A percentile compares a stretch with the other conserved stretches of the same genome.
These are phyloP conservation scores for Lentinula raphanica DNA, from an alignment of 768 basidiomycete genomes.

Conservation along the genomic window DNA sequence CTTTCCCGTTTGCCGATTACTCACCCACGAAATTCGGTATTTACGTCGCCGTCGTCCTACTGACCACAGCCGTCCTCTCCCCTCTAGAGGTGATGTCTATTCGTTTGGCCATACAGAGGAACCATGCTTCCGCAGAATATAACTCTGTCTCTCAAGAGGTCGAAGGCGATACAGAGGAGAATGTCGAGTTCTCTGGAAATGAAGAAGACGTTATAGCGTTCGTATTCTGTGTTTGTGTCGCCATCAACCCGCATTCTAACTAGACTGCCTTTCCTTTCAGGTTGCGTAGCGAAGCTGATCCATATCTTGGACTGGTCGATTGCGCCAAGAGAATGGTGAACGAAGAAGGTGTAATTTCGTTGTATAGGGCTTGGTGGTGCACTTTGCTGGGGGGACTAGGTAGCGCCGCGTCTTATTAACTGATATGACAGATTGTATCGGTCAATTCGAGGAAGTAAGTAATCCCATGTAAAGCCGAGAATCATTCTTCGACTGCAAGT, in stretches of 20 bases:
- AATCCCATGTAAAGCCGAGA: too few relatives aligned
- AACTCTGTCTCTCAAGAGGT: slow-evolving; percentile 73
- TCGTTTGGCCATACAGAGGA: slow-evolving; percentile 78
- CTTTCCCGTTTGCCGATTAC: slow-evolving; percentile 37
- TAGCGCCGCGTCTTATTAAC: slow-evolving; percentile 15
- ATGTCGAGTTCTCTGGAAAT: slow-evolving; percentile 56
- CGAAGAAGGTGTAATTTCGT: slow-evolving; percentile 69
- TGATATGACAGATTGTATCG: neutral
- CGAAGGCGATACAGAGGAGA: slow-evolving; percentile 57
- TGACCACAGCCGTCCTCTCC: slow-evolving; percentile 56
- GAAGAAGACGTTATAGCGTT: slow-evolving; percentile 87
- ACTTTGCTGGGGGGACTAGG: slow-evolving; percentile 59
- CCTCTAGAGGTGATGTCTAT: slow-evolving; percentile 80
- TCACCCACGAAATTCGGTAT: slow-evolving; percentile 46
- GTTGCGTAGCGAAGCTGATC: slow-evolving; percentile 74
- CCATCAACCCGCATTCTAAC: neutral
- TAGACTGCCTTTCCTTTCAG: slow-evolving; percentile 24
- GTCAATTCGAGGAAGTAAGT: neutral
- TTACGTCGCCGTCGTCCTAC: slow-evolving; percentile 50
- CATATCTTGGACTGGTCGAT: slow-evolving; percentile 70
- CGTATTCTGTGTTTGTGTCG: slow-evolving; percentile 19
- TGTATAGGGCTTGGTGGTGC: slow-evolving; percentile 87
- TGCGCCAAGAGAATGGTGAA: slow-evolving; percentile 71
- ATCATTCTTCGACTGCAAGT: too few relatives aligned
- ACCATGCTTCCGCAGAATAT: slow-evolving; percentile 70